Evolutionary conservation across 768 basidiomycete genomes (phyloP).

Genomic region (Russula compacta): DNA sequence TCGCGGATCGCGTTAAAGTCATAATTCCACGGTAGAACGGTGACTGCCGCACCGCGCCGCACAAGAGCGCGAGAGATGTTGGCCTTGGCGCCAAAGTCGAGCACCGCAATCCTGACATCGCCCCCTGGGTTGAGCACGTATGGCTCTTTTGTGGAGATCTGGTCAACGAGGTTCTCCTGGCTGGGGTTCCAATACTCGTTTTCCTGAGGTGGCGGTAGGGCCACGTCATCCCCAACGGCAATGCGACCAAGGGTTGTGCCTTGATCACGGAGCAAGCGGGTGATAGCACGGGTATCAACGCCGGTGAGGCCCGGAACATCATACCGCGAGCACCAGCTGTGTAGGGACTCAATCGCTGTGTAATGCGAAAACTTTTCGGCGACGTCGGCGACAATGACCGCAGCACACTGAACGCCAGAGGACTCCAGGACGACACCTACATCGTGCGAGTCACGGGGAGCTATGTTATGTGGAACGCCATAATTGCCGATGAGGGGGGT

Average conservation of each 20-base stretch:
- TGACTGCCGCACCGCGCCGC: conserved; percentile 83
- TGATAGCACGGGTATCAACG: conserved; percentile 96
- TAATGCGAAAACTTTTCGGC: conserved; percentile 95
- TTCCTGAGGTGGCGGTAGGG: conserved; percentile 45
- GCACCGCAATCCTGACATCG: conserved; percentile 85
- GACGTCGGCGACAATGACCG: conserved; percentile 87
- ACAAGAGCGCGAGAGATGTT: conserved; percentile 93
- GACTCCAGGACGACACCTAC: conserved; percentile 90
- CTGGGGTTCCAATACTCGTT: conserved; percentile 93
- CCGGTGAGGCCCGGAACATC: conserved; percentile 91
- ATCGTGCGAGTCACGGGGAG: conserved; percentile 62
- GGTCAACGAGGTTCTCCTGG: conserved; percentile 85
- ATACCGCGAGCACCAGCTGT: conserved; percentile 87
- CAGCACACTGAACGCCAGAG: conserved; percentile 80
- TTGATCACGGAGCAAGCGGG: conserved; percentile 85
- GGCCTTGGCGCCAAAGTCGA: conserved; percentile 96
- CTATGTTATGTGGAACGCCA: conserved; percentile 79
- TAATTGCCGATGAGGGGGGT: conserved; percentile 98
- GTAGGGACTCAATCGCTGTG: conserved; percentile 84
- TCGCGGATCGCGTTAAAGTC: conserved; percentile 91
- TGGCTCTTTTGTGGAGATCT: conserved; percentile 77
- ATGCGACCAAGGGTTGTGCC: conserved; percentile 93
- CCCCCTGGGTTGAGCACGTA: conserved; percentile 84
- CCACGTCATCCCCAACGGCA: conserved; percentile 68
- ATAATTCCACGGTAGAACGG: conserved; percentile 95